A percentile compares a stretch with the other conserved stretches of the same genome.
Evolutionary conservation across 768 basidiomycete genomes (phyloP).

Genomic region (Ramaria rubella): DNA sequence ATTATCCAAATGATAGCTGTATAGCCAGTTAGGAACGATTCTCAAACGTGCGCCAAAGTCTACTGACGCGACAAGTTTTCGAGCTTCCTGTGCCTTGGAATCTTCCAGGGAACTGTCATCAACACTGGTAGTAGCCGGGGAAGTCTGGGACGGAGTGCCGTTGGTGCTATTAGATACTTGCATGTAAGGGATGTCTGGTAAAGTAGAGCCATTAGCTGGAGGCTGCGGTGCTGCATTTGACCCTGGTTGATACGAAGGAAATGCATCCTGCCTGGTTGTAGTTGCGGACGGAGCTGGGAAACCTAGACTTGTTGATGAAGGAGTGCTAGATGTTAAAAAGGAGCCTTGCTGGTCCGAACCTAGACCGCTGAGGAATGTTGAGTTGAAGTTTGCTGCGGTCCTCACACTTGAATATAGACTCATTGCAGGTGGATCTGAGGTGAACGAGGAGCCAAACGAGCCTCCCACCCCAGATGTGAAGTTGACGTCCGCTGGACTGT

Average conservation of each 20-base stretch:
- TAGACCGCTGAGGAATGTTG: neutral
- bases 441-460: neutral
- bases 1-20: slow-evolving; percentile 87
- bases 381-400: neutral
- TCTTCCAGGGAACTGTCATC: slow-evolving; percentile 58
- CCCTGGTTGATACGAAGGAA: neutral
- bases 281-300: neutral
- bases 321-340: neutral
- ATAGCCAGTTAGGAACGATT: neutral
- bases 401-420: neutral
- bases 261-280: neutral
- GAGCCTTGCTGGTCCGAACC: neutral
- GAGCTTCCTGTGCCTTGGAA: slow-evolving; percentile 70
- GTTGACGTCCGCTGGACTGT: neutral
- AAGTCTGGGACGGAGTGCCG: neutral
- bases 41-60: neutral
- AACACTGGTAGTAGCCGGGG: slow-evolving; percentile 24
- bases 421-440: neutral
- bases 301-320: neutral
- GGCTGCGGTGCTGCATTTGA: slow-evolving; percentile 27
- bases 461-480: neutral
- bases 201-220: slow-evolving; percentile 16
- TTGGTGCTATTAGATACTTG: neutral
- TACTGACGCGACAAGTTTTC: slow-evolving; percentile 68
- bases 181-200: neutral